phyloP scores from a whole-genome alignment of 805 yeast genomes.

The Lachancea thermotolerans region DNA sequence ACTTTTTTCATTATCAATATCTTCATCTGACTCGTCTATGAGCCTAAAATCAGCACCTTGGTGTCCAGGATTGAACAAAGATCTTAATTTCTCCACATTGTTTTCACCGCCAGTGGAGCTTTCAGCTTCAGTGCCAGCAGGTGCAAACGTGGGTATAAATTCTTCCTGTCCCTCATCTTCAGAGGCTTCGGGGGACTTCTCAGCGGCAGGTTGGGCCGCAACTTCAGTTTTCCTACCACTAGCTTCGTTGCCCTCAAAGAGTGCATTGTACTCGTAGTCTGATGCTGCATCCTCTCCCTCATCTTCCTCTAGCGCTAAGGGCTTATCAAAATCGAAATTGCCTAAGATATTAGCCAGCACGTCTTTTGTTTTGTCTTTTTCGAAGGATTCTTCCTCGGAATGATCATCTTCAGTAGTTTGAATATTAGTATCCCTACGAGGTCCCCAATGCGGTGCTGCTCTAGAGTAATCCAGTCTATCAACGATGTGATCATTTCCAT shows the following conservation, averaged over 20 bases:
- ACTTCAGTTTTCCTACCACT: conserved; percentile 8
- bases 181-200: conserved; percentile 8
- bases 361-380: conserved; percentile 38
- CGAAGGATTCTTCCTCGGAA: conserved; percentile 35
- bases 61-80: conserved; percentile 44
- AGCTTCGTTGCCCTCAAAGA: neutral
- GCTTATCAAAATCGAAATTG: conserved; percentile 47
- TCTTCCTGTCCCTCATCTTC: conserved; percentile 21
- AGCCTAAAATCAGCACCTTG: conserved; percentile 37
- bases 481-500: conserved; percentile 71
- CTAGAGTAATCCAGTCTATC: conserved; percentile 44
- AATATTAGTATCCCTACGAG: conserved; percentile 1
- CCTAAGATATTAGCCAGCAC: conserved; percentile 44
- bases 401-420: conserved; percentile 13
- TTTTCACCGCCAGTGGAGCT: conserved; percentile 20
- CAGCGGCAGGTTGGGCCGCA: conserved; percentile 18
- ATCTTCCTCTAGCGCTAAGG: conserved; percentile 37
- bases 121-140: conserved; percentile 1
- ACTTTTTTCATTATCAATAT: conserved; percentile 36
- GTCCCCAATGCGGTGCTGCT: conserved; percentile 1
- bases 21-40: conserved; percentile 41
- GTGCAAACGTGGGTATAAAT: conserved; percentile 50
- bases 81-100: conserved; percentile 57
- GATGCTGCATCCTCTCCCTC: conserved; percentile 36
- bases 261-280: conserved; percentile 39